Conservation (phyloP, 768 basidiomycete species). For the Boletus vermiculosoides region DNA sequence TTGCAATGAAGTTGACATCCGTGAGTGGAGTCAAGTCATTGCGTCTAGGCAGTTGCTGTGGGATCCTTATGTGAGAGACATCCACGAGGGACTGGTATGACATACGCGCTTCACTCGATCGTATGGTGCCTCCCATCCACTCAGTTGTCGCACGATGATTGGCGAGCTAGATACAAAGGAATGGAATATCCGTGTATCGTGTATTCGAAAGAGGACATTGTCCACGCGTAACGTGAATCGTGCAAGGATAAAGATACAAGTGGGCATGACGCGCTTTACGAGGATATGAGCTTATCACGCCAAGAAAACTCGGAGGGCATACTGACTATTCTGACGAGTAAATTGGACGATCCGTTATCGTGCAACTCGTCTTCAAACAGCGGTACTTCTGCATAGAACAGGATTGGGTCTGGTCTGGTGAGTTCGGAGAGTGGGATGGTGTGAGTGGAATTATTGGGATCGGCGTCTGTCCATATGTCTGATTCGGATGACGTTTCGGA, state of each 20-base stretch:
- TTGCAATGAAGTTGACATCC: slow-evolving; percentile 79
- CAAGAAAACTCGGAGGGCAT: not conserved
- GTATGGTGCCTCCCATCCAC: slow-evolving; percentile 92
- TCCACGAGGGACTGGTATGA: not conserved
- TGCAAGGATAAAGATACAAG: slow-evolving; percentile 85
- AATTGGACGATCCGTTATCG: slow-evolving; percentile 88
- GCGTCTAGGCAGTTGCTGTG: slow-evolving; percentile 62
- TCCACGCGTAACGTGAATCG: slow-evolving; percentile 95
- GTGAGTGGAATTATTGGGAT: slow-evolving; percentile 56
- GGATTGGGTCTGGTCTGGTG: slow-evolving; percentile 87
- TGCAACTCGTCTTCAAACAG: slow-evolving; percentile 96
- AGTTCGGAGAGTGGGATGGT: slow-evolving; percentile 82
- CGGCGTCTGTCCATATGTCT: slow-evolving; percentile 51
- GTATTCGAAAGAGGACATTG: slow-evolving; percentile 86
- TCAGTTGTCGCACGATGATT: slow-evolving; percentile 71
- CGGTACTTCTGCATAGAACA: slow-evolving; percentile 96
- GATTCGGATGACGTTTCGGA: slow-evolving; percentile 22
- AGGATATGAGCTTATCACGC: not conserved
- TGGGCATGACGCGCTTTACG: slow-evolving; percentile 91
- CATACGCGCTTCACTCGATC: slow-evolving; percentile 73
- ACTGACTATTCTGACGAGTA: slow-evolving; percentile 86
- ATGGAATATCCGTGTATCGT: slow-evolving; percentile 89
- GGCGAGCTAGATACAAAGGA: slow-evolving; percentile 64
- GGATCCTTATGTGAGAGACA: not conserved
- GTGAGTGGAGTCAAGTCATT: slow-evolving; percentile 88